Evolutionary conservation across 1,284 basidiomycete species (phyloP), one percentile per base, ranked within the genome.

Genomic region (Chondrostereum purpureum): DNA sequence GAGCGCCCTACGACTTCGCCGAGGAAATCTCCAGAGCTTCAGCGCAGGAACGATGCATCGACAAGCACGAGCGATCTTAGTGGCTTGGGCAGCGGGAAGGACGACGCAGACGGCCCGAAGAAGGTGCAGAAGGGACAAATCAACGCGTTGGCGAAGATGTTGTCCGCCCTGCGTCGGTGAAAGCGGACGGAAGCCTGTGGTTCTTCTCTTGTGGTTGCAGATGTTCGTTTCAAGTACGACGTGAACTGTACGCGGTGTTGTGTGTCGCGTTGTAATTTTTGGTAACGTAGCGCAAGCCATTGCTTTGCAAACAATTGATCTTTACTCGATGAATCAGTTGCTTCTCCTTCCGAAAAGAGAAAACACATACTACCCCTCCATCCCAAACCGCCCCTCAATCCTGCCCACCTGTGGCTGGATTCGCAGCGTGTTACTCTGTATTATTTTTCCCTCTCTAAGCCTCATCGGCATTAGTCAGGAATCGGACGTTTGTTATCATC

Each of bases 41-140:
- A 10, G 39, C 59, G 61, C 51, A 62, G 66, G 42, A 66, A 60
- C 46, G 83, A 83, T 57, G 81, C 79, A 17, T 69, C 77, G 49
- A 81, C 78, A 48, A 84, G 80, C 56, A 83, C 80, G 43, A 82
- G 78, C 34, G 85, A 86, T 58, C 73, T 86, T 13, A 63, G 65
- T 38, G 68, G 62, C 38, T 31, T 39, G 4, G 68, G 66, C 46
- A 73, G 53, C 50, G 65, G 61, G 39, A 68, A 65, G 46, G 75
- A 75, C 42, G 75, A 70, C 17, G 67, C 63, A 24, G 75, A 75
- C 42, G 68, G 70, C 16, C 51, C 47, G 60, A 43, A 84, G 72
- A 89, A 86, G 69, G 83, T 88, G 58, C 83, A 86, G 69, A 88
- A 81, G 64, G 83, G 82, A 45, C 86, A 89, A 71, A 88, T 88